Conservation (phyloP, 768 basidiomycete genomes). For the Russula earlei region DNA sequence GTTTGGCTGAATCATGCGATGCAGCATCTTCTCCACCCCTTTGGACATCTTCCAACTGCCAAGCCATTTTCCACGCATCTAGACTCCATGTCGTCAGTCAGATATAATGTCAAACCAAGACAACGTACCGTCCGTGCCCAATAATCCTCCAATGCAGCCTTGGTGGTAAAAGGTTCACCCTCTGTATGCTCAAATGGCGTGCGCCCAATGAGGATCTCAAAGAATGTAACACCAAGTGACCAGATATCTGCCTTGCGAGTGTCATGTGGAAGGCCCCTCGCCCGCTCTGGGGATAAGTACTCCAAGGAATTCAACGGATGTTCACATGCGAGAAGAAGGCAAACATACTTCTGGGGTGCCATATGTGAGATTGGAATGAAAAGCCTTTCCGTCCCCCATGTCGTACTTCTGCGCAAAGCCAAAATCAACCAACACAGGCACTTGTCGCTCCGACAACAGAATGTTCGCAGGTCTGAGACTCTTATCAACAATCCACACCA, state of each 20-base stretch:
- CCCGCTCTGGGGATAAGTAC: slow-evolving; percentile 91
- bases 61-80: slow-evolving; percentile 81
- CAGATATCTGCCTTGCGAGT: slow-evolving; percentile 86
- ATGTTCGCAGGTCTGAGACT: slow-evolving; percentile 79
- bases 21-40: slow-evolving; percentile 54
- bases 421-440: slow-evolving; percentile 91
- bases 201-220: slow-evolving; percentile 85
- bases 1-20: slow-evolving; percentile 73
- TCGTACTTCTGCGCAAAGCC: slow-evolving; percentile 92
- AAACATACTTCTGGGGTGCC: slow-evolving; percentile 78
- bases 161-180: slow-evolving; percentile 66
- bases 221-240: slow-evolving; percentile 85
- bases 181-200: slow-evolving; percentile 86
- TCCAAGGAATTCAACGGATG: slow-evolving; percentile 23
- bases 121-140: slow-evolving; percentile 67
- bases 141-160: slow-evolving; percentile 78
- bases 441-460: slow-evolving; percentile 63
- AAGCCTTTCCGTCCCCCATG: slow-evolving; percentile 48
- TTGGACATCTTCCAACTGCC: slow-evolving; percentile 68
- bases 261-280: slow-evolving; percentile 81
- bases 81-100: not conserved
- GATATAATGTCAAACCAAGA: not conserved
- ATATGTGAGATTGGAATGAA: slow-evolving; percentile 75
- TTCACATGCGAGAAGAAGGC: not conserved
- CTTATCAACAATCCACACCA: not conserved